Base-by-base conservation (phyloP, 2,329 filamentous ascomycete genomes). In the Acrocalymma vagum region DNA sequence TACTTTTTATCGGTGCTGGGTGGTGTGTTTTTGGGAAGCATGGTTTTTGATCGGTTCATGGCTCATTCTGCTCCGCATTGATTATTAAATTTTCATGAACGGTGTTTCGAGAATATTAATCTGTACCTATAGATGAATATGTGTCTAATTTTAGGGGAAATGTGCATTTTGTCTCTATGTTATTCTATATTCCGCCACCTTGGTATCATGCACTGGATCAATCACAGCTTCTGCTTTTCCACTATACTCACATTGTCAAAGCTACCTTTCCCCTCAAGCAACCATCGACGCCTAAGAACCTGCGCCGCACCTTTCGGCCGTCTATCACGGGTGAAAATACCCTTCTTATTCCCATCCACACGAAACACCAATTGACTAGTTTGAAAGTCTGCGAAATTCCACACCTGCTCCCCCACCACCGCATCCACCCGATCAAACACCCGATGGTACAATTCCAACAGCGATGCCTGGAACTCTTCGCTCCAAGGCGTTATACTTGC, bases 11-110 rank as follows among this genome's bases (percentile, higher is more conserved):
- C 87, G 0, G 78, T 91, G 8, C 78, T 94, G 4, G 84, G 75
- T 3, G 86, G 86, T 6, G 81, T 87, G 1, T 96, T 96, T 61
- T 59, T 94, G 5, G 92, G 92, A 17, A 93, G 92, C 65, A 72
- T 96, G 29, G 78, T 82, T 0, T 80, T 92, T 44, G 90, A 90
- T 13, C 81, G 90, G 45, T 93, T 84, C 10, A 48, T n/a, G n/a
- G n/a, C n/a, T n/a, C n/a, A n/a, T n/a, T n/a, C n/a, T n/a, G n/a
- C n/a, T n/a, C n/a, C n/a, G n/a, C n/a, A n/a, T n/a, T n/a, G n/a
- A n/a, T n/a, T n/a, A n/a, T n/a, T n/a, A n/a, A n/a, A n/a, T n/a
- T n/a, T n/a, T n/a, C n/a, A n/a, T n/a, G n/a, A n/a, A n/a, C n/a
- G n/a, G n/a, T n/a, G n/a, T n/a, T n/a, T n/a, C n/a, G n/a, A n/a